Conservation (phyloP, 345 rosid genomes). For the Brassica rapa region DNA sequence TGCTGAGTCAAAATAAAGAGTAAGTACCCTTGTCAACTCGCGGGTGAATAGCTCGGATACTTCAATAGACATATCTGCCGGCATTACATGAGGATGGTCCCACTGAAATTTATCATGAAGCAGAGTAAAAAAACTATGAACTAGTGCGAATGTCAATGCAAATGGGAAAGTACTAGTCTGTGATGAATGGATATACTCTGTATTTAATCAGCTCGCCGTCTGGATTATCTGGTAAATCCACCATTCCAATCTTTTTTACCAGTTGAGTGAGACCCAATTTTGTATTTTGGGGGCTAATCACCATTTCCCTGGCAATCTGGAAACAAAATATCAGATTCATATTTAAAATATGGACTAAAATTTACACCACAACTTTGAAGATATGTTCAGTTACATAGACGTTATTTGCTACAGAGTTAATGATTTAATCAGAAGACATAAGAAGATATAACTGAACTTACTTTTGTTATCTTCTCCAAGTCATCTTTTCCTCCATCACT, state of each 20-base stretch:
- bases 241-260: slow-evolving; percentile 75
- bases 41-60: slow-evolving; percentile 91
- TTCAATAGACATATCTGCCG: slow-evolving; percentile 84
- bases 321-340: slow-evolving; percentile 25
- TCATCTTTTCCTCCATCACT: slow-evolving; percentile 98
- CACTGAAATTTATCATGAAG: slow-evolving; percentile 52
- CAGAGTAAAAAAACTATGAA: background rate
- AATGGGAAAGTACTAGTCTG: slow-evolving; percentile 2
- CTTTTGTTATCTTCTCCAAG: slow-evolving; percentile 88
- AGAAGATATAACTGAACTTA: slow-evolving; percentile 25
- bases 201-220: slow-evolving; percentile 79
- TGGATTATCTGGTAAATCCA: slow-evolving; percentile 70
- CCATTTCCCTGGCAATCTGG: slow-evolving; percentile 98
- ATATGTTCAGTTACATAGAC: slow-evolving; percentile 1
- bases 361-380: slow-evolving; percentile 2
- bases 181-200: slow-evolving; percentile 54
- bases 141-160: slow-evolving; percentile 1
- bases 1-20: slow-evolving; percentile 31
- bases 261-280: slow-evolving; percentile 71
- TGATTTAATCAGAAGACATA: background rate
- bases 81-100: slow-evolving; percentile 88
- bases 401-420: background rate
- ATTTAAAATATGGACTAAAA: slow-evolving; percentile 4
- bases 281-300: slow-evolving; percentile 90
- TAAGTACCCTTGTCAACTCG: slow-evolving; percentile 75